Evolutionary conservation across 345 rosid genomes (phyloP).

Genomic region (Adansonia digitata): DNA sequence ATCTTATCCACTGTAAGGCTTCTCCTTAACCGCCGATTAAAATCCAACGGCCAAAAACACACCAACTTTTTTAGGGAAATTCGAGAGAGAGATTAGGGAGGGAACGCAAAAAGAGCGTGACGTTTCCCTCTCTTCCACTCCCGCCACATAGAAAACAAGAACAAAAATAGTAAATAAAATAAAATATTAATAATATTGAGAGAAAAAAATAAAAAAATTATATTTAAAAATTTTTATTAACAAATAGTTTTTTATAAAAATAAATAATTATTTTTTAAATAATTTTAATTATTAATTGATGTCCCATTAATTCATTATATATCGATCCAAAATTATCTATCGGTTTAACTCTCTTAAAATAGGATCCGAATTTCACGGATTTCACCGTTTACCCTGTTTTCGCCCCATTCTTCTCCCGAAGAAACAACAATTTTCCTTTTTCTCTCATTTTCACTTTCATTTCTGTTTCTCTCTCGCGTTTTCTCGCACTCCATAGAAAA

Average conservation of each 20-base stretch:
- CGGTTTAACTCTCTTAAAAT: too few relatives aligned
- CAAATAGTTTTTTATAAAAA: too few relatives aligned
- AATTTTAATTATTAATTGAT: too few relatives aligned
- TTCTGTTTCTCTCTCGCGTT: conserved; percentile 26
- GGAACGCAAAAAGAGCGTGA: background rate
- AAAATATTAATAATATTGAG: too few relatives aligned
- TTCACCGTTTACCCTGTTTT: conserved; percentile 15
- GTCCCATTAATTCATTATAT: too few relatives aligned
- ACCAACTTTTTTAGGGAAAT: background rate
- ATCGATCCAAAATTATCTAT: too few relatives aligned
- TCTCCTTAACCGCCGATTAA: background rate
- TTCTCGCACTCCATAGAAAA: conserved; percentile 31
- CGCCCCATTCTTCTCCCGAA: background rate
- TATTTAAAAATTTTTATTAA: too few relatives aligned
- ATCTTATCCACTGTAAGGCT: background rate
- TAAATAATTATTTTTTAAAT: too few relatives aligned
- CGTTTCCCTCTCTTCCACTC: background rate
- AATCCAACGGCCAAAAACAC: conserved; percentile 1
- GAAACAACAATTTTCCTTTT: background rate
- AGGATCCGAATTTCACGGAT: conserved; percentile 17
- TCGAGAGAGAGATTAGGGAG: background rate
- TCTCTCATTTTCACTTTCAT: background rate
- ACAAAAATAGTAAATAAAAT: conserved; percentile 16
- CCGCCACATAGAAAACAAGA: conserved; percentile 14
- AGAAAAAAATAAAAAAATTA: too few relatives aligned